These are phyloP conservation scores for Pisolithus marmoratus DNA, from an alignment of 768 basidiomycete genomes.

Conservation along the genomic window DNA sequence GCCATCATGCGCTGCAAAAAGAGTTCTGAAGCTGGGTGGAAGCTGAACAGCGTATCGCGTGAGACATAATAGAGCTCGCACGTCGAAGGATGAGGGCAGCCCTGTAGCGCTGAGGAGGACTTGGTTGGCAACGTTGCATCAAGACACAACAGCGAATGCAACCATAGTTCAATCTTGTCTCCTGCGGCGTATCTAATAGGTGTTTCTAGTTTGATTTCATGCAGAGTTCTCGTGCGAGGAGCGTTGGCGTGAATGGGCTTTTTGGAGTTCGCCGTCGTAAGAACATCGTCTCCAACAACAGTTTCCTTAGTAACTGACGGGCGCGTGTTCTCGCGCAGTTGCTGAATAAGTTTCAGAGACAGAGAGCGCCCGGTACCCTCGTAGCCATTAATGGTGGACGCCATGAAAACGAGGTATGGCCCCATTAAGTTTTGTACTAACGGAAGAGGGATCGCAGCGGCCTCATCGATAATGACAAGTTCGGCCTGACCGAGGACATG, in stretches of 20 bases:
- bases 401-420: conserved; percentile 95
- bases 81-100: conserved; percentile 90
- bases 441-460: conserved; percentile 95
- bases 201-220: conserved; percentile 91
- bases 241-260: conserved; percentile 54
- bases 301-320: conserved; percentile 69
- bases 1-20: conserved; percentile 99
- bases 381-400: conserved; percentile 99
- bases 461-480: conserved; percentile 96
- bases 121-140: conserved; percentile 67
- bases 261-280: conserved; percentile 39
- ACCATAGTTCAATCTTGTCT: conserved; percentile 92
- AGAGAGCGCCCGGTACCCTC: conserved; percentile 99
- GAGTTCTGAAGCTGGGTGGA: conserved; percentile 93
- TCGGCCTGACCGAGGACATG: conserved; percentile 98
- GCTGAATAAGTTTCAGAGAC: conserved; percentile 95
- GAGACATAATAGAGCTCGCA: conserved; percentile 96
- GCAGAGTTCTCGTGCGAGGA: conserved; percentile 63
- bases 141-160: conserved; percentile 85
- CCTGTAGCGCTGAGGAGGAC: conserved; percentile 44
- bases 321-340: conserved; percentile 86
- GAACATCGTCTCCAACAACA: conserved; percentile 33
- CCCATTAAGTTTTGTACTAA: conserved; percentile 94
- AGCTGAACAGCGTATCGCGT: conserved; percentile 94
- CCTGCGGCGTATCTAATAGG: conserved; percentile 88